phyloP scores from a whole-genome alignment of 2,329 filamentous ascomycete genomes.

The Metarhizium sp. region DNA sequence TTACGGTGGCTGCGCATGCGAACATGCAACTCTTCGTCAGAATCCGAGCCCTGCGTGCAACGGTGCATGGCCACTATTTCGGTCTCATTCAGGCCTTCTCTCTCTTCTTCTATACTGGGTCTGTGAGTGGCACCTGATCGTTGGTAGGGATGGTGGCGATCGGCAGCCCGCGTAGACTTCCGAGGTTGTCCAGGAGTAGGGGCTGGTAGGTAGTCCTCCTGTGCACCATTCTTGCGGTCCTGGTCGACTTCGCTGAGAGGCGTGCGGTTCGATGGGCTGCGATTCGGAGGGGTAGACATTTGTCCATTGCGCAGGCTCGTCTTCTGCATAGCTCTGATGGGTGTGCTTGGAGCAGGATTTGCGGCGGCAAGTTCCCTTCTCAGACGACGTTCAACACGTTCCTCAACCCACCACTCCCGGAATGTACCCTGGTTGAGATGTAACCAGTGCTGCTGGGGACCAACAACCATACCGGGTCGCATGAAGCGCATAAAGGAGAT shows the following conservation, averaged over 20 bases:
- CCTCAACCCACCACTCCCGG: slow-evolving; percentile 97
- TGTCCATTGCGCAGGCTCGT: slow-evolving; percentile 52
- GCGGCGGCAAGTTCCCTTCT: slow-evolving; percentile 47
- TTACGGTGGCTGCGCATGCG: slow-evolving; percentile 62
- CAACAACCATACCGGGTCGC: slow-evolving; percentile 97
- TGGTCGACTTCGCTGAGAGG: slow-evolving; percentile 92
- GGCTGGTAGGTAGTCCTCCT: slow-evolving; percentile 87
- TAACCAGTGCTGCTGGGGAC: slow-evolving; percentile 97
- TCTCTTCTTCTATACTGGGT: slow-evolving; percentile 36
- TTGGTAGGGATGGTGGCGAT: slow-evolving; percentile 66
- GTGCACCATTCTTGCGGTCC: slow-evolving; percentile 60
- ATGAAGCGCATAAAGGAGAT: slow-evolving; percentile 99
- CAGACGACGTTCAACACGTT: slow-evolving; percentile 64
- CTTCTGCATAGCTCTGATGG: slow-evolving; percentile 53
- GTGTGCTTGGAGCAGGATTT: slow-evolving; percentile 46
- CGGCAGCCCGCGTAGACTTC: slow-evolving; percentile 70
- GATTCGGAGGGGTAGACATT: slow-evolving; percentile 77
- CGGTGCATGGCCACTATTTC: slow-evolving; percentile 54
- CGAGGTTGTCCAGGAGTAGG: slow-evolving; percentile 93
- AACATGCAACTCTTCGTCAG: slow-evolving; percentile 75
- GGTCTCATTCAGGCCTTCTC: slow-evolving; percentile 45
- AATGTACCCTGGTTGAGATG: slow-evolving; percentile 95
- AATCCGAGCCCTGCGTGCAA: slow-evolving; percentile 54
- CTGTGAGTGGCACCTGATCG: slow-evolving; percentile 40
- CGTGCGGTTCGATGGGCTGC: slow-evolving; percentile 62